A percentile compares a stretch with the other conserved stretches of the same genome.
These are phyloP conservation scores for Tremella fuciformis DNA, from an alignment of 768 basidiomycete species.

Conservation along the genomic window DNA sequence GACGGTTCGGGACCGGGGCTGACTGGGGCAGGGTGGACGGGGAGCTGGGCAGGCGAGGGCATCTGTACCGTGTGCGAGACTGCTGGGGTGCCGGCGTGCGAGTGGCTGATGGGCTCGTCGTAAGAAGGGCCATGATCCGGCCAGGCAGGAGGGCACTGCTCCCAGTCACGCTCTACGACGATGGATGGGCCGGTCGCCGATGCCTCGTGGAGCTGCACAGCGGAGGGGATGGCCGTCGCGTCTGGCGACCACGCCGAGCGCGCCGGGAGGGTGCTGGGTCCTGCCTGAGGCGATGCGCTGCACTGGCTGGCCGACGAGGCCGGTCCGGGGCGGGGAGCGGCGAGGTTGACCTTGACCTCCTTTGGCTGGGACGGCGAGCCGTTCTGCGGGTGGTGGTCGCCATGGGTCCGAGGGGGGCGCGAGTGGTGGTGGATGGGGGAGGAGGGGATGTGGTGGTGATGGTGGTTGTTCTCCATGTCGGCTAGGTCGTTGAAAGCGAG, in stretches of 20 bases:
- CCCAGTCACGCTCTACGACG: neutral
- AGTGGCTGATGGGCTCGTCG: too few species aligned
- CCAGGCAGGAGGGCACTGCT: too few species aligned
- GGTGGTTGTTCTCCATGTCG: too few species aligned
- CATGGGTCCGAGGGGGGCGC: too few species aligned
- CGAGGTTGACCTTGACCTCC: too few species aligned
- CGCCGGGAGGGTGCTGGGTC: neutral
- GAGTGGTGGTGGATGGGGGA: too few species aligned
- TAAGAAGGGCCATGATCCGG: too few species aligned
- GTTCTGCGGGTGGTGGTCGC: too few species aligned
- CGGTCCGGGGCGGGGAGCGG: constrained; percentile 3
- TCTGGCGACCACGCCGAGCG: neutral
- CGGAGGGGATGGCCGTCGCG: neutral
- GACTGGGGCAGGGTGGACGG: neutral
- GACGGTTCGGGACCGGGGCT: neutral
- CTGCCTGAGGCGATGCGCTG: constrained; percentile 2
- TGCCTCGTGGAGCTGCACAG: constrained; percentile 5
- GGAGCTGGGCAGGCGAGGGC: neutral
- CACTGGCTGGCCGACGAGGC: neutral
- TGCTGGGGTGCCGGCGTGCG: neutral
- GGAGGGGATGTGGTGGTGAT: too few species aligned
- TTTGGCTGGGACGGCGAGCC: too few species aligned
- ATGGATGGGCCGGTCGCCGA: constrained; percentile 4
- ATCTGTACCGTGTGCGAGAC: neutral
- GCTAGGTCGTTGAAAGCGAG: too few species aligned